Percentiles rank a stretch among this genome's conserved stretches.
phyloP scores from a whole-genome alignment of 2,329 filamentous ascomycete species.

The Elsinoe necatrix region DNA sequence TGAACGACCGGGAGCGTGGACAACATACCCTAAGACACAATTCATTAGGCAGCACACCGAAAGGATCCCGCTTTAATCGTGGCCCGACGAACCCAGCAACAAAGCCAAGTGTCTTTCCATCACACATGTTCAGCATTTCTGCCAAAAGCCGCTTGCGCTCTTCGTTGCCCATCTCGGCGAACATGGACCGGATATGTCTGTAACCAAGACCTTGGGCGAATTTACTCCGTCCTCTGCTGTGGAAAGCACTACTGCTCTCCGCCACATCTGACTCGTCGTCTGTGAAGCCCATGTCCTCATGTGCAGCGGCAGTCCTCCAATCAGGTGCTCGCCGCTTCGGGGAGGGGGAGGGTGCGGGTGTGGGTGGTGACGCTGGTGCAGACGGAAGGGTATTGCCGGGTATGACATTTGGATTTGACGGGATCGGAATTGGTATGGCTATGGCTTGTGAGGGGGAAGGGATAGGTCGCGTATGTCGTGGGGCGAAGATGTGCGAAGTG shows the following conservation, averaged over 20 bases:
- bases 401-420: slow-evolving; percentile 40
- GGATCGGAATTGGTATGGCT: slow-evolving; percentile 38
- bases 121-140: slow-evolving; percentile 86
- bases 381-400: slow-evolving; percentile 55
- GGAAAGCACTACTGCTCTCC: slow-evolving; percentile 22
- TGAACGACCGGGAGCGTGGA: background rate
- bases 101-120: slow-evolving; percentile 89
- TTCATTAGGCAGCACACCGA: slow-evolving; percentile 84
- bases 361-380: slow-evolving; percentile 57
- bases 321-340: slow-evolving; percentile 56
- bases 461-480: slow-evolving; percentile 16
- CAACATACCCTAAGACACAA: slow-evolving; percentile 71
- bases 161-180: slow-evolving; percentile 64
- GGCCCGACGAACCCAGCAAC: slow-evolving; percentile 95
- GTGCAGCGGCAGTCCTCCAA: slow-evolving; percentile 69
- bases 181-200: slow-evolving; percentile 68
- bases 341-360: slow-evolving; percentile 58
- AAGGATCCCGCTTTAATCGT: slow-evolving; percentile 89
- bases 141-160: slow-evolving; percentile 75
- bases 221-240: slow-evolving; percentile 18
- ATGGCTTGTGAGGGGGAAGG: slow-evolving; percentile 24
- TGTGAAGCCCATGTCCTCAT: slow-evolving; percentile 64
- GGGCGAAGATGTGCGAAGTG: slow-evolving; percentile 9
- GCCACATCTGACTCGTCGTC: slow-evolving; percentile 25
- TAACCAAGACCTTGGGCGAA: slow-evolving; percentile 37